These are phyloP conservation scores for Plasmodium gallinaceum DNA, from an alignment of 169 alveolate genomes.

Conservation along the genomic window DNA sequence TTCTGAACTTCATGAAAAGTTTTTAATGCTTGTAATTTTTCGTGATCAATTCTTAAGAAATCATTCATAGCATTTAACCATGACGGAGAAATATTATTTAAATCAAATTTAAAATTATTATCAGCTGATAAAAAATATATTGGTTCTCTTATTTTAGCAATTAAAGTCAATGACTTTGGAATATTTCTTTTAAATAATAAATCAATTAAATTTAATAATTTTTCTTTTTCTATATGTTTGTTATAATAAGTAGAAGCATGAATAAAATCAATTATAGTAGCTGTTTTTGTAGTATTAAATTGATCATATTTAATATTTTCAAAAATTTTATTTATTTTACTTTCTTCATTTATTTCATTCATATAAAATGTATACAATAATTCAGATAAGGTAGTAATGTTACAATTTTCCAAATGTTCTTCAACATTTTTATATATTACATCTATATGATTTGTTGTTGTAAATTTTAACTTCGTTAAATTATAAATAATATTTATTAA, in stretches of 20 bases:
- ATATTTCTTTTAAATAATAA: slow-evolving; percentile 50
- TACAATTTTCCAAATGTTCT: slow-evolving; percentile 70
- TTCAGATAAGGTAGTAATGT: slow-evolving; percentile 56
- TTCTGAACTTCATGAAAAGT: slow-evolving; percentile 77
- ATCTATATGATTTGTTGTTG: slow-evolving; percentile 70
- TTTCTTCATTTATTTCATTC: slow-evolving; percentile 78
- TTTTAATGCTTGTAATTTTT: slow-evolving; percentile 75
- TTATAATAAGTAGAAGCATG: slow-evolving; percentile 76
- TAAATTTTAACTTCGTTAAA: slow-evolving; percentile 71
- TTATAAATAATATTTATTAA: slow-evolving; percentile 67
- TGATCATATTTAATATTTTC: slow-evolving; percentile 59
- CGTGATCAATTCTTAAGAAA: slow-evolving; percentile 75
- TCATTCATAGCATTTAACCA: slow-evolving; percentile 77
- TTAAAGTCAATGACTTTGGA: slow-evolving; percentile 68
- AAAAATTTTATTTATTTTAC: slow-evolving; percentile 60
- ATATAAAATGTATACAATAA: slow-evolving; percentile 71
- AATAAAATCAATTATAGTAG: slow-evolving; percentile 69
- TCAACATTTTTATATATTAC: slow-evolving; percentile 75
- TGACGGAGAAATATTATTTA: slow-evolving; percentile 59
- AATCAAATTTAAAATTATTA: slow-evolving; percentile 24
- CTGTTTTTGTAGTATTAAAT: slow-evolving; percentile 74
- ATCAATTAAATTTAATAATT: slow-evolving; percentile 41
- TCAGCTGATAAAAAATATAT: slow-evolving; percentile 50
- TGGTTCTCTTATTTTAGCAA: slow-evolving; percentile 77
- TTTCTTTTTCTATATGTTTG: slow-evolving; percentile 44